Evolutionary conservation across 495 filamentous ascomycete species (phyloP).

Genomic region (Podospora conica): DNA sequence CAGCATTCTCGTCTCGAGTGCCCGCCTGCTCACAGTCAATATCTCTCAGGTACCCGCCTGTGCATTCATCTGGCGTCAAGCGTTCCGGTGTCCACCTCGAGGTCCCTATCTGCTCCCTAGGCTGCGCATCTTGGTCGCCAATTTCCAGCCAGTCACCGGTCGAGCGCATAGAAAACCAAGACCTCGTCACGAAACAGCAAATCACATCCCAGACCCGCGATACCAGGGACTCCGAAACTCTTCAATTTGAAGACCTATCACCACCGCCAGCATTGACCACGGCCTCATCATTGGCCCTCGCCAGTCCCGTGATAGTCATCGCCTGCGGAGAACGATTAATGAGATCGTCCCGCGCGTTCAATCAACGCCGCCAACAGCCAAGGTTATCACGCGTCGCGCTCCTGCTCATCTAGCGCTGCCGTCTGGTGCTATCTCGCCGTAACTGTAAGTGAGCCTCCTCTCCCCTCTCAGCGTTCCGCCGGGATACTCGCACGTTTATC

Average conservation of each 20-base stretch:
- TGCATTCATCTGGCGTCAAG: constrained; percentile 7
- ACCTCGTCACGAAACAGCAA: constrained; percentile 32
- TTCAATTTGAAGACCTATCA: constrained; percentile 43
- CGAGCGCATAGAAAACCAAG: constrained; percentile 27
- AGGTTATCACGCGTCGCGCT: constrained; percentile 19
- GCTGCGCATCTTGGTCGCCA: constrained; percentile 8
- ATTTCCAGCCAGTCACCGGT: constrained; percentile 28
- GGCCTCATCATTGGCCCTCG: constrained; percentile 39
- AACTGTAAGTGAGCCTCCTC: constrained; percentile 9
- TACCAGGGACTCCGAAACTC: constrained; percentile 34
- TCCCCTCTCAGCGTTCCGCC: constrained; percentile 10
- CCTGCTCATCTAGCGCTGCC: constrained; percentile 15
- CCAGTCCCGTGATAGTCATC: constrained; percentile 44
- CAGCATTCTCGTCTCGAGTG: neutral
- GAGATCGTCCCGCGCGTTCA: constrained; percentile 31
- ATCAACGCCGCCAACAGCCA: constrained; percentile 25
- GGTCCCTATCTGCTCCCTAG: no score
- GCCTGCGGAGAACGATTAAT: constrained; percentile 45
- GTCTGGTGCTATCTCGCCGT: constrained; percentile 23
- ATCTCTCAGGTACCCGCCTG: constrained; percentile 9
- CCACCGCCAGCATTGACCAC: constrained; percentile 28
- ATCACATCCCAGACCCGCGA: constrained; percentile 37
- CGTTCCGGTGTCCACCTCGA: constrained; percentile 17
- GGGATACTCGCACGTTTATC: constrained; percentile 13
- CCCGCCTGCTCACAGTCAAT: constrained; percentile 24